A percentile compares a stretch with the other conserved stretches of the same genome.
These are phyloP conservation scores for Craterostigma plantagineum DNA, from an alignment of 257 asterid genomes.

Conservation along the genomic window DNA sequence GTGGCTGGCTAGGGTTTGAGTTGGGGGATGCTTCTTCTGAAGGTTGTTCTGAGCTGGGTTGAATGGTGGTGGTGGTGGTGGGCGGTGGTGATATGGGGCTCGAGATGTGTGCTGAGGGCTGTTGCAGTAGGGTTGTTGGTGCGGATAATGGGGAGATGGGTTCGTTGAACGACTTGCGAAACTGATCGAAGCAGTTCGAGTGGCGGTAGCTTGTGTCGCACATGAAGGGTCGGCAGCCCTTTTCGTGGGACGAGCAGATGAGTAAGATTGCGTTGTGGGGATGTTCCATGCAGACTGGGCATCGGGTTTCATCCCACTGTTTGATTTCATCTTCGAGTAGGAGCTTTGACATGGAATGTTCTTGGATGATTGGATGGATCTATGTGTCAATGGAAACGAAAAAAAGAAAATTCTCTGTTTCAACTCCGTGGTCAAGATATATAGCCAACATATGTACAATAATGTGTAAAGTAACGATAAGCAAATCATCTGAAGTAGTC, in stretches of 20 bases:
- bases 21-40: too few relatives aligned
- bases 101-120: conserved; percentile 17
- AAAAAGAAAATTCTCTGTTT: too few relatives aligned
- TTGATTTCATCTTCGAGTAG: conserved; percentile 42
- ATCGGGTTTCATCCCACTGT: conserved; percentile 85
- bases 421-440: too few relatives aligned
- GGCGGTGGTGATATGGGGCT: conserved; percentile 12
- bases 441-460: too few relatives aligned
- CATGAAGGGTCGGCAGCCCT: conserved; percentile 84
- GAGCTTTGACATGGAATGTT: conserved; percentile 17
- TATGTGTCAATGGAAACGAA: too few relatives aligned
- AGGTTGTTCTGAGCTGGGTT: too few relatives aligned
- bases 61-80: conserved; percentile 15
- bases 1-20: neutral
- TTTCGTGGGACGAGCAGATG: conserved; percentile 67
- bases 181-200: conserved; percentile 82
- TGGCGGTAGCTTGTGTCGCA: conserved; percentile 95
- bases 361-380: too few relatives aligned
- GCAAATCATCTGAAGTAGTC: too few relatives aligned
- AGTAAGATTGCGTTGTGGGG: conserved; percentile 87
- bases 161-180: conserved; percentile 37
- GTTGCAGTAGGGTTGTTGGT: neutral
- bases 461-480: too few relatives aligned
- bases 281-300: conserved; percentile 91
- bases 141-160: conserved; percentile 11